Evolutionary conservation across 108 stramenopile genomes (phyloP), one percentile per base, ranked within the genome.

Genomic region (Skeletonema potamos): DNA sequence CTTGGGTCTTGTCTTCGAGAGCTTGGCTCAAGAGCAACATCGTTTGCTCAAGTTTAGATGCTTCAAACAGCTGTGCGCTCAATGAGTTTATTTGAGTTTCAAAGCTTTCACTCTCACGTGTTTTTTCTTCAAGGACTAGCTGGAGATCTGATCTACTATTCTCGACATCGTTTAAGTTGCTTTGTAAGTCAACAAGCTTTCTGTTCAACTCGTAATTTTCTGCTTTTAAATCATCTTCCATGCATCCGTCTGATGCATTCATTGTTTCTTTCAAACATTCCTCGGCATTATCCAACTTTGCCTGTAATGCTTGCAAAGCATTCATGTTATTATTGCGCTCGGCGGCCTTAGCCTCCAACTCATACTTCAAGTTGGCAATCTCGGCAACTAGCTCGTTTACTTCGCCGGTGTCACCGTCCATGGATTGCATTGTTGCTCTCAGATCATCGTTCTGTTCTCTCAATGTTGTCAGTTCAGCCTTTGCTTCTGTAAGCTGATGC

Each of bases 301-400:
- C 32, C 34, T 80, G 72, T 29, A 80, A 34, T 22, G 32, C 60
- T 56, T 68, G 66, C 54, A 73, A 12, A 29, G 72, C 66, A 36
- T 24, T 37, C 7, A 58, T 18, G 30, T 30, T 34, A 58, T 70
- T 63, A 39, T 79, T 60, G 37, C 36, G 59, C 54, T 79, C 78
- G 2, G 70, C 33, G 11, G 46, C 36, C 56, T 72, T 72, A 33
- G 62, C 54, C 33, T 55, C 66, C 15, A 79, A 62, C n/a, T 68
- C 78, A 48, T 72, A 79, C 34, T 37, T 72, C 66, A 79, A 64
- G 11, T 66, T 67, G 3, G 79, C 79, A 51, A 67, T 26, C 34
- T 80, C 79, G 4, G 72, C 72, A 7, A 68, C 62, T 32, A 80
- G 63, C 37, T 58, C 68, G 36, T 70, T 58, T 7, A 59, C 34